Base-by-base conservation (phyloP, 441 rosid genomes). In the Bruguiera hainesii region DNA sequence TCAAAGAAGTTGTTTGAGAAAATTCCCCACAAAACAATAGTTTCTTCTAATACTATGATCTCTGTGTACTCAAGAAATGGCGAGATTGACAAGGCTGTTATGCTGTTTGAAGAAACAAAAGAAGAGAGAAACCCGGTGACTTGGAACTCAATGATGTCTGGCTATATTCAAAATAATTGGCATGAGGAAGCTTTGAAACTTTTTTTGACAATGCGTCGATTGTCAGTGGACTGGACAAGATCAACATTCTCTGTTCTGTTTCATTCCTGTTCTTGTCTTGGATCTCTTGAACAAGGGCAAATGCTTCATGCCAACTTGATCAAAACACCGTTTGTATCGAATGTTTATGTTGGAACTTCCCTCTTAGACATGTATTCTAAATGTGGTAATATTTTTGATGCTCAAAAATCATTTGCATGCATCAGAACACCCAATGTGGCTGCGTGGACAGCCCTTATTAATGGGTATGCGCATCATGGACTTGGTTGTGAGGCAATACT, bases 321-420 rank as follows among this genome's bases (percentile, higher is more conserved):
- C 31, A 80, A 82, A 76, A 79, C 82, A 20, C 81, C 85, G 30
- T 79, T 79, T 63, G 76, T 69, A n/a, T 76, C 73, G 4, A 81
- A 82, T 42, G 66, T 82, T 60, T 81, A 82, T 66, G 91, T 81
- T 4, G 89, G 80, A 61, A 80, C 87, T 65, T 80, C 83, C 55
- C 83, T 83, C 31, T 59, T 80, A 57, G 87, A 87, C 75, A 87
- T 84, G 89, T 84, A 87, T 76, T 79, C 85, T 46, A 79, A 77
- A 57, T 81, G 87, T 46, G 87, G 87, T 53, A 73, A 76, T 69
- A 70, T 83, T 9, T 31, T 18, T 46, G 83, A 84, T 73, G 91
- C 89, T 64, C 66, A 64, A 48, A 60, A 49, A 42, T 80, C 86
- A 64, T 81, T 84, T 30, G 53, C 66, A 16, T 71, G 74, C 79